A percentile compares a stretch with the other conserved stretches of the same genome.
These are phyloP conservation scores for Lactifluus hygrophoroides DNA, from an alignment of 768 basidiomycete genomes.

Conservation along the genomic window DNA sequence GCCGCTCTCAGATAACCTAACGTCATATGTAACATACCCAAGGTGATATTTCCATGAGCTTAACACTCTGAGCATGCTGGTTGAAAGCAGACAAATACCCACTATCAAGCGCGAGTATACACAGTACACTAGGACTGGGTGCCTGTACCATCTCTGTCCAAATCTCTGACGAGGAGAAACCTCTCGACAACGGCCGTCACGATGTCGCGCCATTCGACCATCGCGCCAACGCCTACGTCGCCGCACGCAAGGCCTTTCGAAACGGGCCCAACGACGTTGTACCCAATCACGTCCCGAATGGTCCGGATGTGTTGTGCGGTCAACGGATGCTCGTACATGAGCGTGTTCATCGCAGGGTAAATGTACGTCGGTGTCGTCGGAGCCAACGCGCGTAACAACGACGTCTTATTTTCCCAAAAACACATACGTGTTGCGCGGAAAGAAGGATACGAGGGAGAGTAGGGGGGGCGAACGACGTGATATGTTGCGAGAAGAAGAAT, in stretches of 20 bases:
- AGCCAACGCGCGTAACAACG: slow-evolving; percentile 75
- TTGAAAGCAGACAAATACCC: background rate
- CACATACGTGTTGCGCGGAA: background rate
- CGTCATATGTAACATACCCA: background rate
- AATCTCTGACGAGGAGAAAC: slow-evolving; percentile 28
- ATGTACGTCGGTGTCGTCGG: slow-evolving; percentile 82
- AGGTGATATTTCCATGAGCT: background rate
- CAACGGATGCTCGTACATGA: slow-evolving; percentile 94
- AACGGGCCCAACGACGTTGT: slow-evolving; percentile 79
- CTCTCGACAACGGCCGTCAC: slow-evolving; percentile 58
- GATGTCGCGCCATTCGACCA: slow-evolving; percentile 95
- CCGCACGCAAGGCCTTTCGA: slow-evolving; percentile 87
- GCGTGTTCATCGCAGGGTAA: slow-evolving; percentile 98
- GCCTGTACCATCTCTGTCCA: background rate
- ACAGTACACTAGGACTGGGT: background rate
- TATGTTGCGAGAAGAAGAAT: too few relatives aligned
- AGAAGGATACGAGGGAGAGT: background rate
- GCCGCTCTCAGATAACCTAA: too few relatives aligned
- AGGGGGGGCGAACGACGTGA: too few relatives aligned
- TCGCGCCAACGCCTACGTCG: slow-evolving; percentile 89
- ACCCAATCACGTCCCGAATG: slow-evolving; percentile 67
- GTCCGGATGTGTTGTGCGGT: slow-evolving; percentile 76
- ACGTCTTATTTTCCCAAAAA: slow-evolving; percentile 42
- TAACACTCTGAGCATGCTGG: background rate
- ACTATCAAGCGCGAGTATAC: background rate